Evolutionary conservation across 2,329 filamentous ascomycete species (phyloP), one percentile per base, ranked within the genome.

Genomic region (Tetracladium maxilliforme): DNA sequence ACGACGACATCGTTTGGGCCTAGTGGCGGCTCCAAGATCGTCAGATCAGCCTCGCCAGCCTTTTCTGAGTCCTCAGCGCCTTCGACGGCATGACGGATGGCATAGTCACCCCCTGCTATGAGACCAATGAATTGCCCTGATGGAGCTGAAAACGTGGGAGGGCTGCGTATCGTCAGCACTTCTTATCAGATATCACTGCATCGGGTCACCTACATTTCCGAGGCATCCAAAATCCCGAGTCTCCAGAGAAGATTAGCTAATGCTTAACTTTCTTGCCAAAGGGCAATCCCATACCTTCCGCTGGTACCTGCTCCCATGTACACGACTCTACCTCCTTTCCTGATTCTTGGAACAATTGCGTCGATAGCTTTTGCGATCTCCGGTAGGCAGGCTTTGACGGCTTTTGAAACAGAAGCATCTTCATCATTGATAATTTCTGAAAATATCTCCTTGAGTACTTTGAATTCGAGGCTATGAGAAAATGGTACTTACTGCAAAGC

Each of bases 251-350:
- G 18, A 19, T 23, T 19, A 20, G 11, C 7, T 13, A 27, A 23
- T 21, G 11, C 19, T 3, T 17, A 11, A 13, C 14, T 6, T 14
- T 23, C 3, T 12, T 14, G 14, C 13, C 11, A 16, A 6, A 11
- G 21, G 11, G n/a, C n/a, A n/a, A n/a, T n/a, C n/a, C n/a, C 16
- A 23, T 30, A 53, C 48, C 53, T 48, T 26, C 54, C 51, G 30
- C 54, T 58, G 3, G 52, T 57, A 10, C 54, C 52, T 4, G 53
- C 54, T 7, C 53, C 52, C n/a, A 52, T 47, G 31, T 52, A 51
- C 6, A 48, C 23, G 19, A 52, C 40, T 27, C 49, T 36, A 12
- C 51, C 50, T 12, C 49, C 45, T 9, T 22, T 24, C n/a, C 38
- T 38, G 10, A 52, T 42, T 4, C 46, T 42, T 4, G 33, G 33